Evolutionary conservation across 176 grass and related monocot genomes (phyloP), one percentile per base, ranked within the genome.

Genomic region (Stipa capillata): DNA sequence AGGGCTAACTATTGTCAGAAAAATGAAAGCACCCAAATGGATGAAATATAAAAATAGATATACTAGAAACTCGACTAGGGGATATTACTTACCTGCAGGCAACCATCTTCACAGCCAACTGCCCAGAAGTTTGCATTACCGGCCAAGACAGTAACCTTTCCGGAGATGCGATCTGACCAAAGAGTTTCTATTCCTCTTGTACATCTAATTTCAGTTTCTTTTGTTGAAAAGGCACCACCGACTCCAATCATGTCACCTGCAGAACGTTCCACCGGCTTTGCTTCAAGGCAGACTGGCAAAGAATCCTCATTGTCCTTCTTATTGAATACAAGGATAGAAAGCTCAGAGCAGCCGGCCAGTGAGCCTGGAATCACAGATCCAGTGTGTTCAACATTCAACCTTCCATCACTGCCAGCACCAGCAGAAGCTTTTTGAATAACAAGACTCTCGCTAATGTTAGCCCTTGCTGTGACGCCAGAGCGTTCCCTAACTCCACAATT

Each of bases 121-220:
- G 90, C 95, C 89, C 91, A 98, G 69, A 98, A 98, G 86, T 98
- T 98, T 20, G 75, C 73, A 77, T 98, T 98, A 42, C 95, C 95
- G 25, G 92, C 95, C 81, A 98, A 92, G 55, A 94, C 95, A 69
- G 92, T 87, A 83, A 98, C 92, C 76, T 98, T 98, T 80, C 87
- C 80, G 42, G 83, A 89, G 65, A 98, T 93, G 50, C 85, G 85
- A 83, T 98, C 95, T 10, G 92, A 91, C 95, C 95, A 98, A 63
- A 98, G 85, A 78, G 62, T 84, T 79, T 94, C 75, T 37, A 83
- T 85, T 69, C 90, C 92, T 85, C 75, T 88, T 66, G 62, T 81
- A 85, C 95, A 94, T 49, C 70, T 89, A 57, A 98, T 79, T 72
- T 92, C 80, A 24, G 90, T 92, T 88, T 98, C 95, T 79, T 94